These are phyloP conservation scores for Trypanosoma vivax DNA, from an alignment of 208 protist genomes.

Conservation along the genomic window DNA sequence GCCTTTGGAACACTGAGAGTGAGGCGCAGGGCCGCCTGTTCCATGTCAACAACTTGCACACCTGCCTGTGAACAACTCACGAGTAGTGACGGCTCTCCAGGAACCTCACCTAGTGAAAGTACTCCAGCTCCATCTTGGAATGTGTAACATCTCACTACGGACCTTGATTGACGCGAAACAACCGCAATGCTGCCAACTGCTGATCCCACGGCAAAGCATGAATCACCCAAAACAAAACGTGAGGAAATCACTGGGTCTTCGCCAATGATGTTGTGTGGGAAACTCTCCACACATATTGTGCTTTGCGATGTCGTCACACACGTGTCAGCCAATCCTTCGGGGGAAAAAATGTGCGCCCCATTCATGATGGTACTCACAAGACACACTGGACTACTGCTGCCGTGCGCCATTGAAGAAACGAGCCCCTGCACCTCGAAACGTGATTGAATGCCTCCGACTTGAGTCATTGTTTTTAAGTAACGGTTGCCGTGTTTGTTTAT, in stretches of 20 bases:
- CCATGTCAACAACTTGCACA: constrained; percentile 38
- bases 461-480: not conserved
- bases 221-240: constrained; percentile 31
- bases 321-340: constrained; percentile 29
- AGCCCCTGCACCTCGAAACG: constrained; percentile 32
- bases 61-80: constrained; percentile 30
- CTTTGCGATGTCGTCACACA: constrained; percentile 20
- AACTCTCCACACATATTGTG: constrained; percentile 39
- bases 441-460: constrained; percentile 13
- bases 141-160: constrained; percentile 25
- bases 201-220: constrained; percentile 33
- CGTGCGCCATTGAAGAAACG: constrained; percentile 23
- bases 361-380: constrained; percentile 41
- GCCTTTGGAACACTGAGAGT: constrained; percentile 28
- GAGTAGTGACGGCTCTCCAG: constrained; percentile 16
- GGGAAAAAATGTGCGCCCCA: constrained; percentile 39
- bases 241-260: constrained; percentile 35
- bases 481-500: not conserved
- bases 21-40: constrained; percentile 13
- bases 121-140: constrained; percentile 18
- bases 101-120: constrained; percentile 24
- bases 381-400: constrained; percentile 16
- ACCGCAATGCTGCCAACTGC: constrained; percentile 26
- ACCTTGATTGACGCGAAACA: constrained; percentile 31
- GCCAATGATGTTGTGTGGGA: constrained; percentile 26